phyloP scores from a whole-genome alignment of 305 asterid genomes.

The Nicotiana rustica region DNA sequence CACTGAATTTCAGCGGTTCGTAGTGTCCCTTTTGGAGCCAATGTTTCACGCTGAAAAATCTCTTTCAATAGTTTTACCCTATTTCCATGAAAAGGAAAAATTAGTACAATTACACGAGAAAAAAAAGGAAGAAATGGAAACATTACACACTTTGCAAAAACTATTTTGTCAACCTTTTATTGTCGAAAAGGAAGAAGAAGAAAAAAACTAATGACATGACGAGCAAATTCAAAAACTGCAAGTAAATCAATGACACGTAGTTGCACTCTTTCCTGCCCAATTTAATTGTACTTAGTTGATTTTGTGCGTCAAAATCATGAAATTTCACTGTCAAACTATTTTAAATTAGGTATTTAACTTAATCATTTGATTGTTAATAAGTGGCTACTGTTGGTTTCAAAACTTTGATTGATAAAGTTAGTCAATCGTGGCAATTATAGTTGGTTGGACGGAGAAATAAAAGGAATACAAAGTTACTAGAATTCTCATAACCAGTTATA shows the following conservation, averaged over 20 bases:
- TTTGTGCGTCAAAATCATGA: conserved; percentile 21
- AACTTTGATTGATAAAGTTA: neutral
- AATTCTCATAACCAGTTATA: neutral
- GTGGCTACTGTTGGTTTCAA: neutral
- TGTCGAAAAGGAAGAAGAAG: neutral
- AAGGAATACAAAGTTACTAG: neutral
- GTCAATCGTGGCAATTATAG: neutral
- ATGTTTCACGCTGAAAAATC: neutral
- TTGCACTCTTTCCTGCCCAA: neutral
- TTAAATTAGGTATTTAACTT: neutral
- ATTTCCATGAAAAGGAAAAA: neutral
- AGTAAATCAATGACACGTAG: neutral
- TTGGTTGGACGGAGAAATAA: neutral
- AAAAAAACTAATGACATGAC: neutral
- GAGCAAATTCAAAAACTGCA: neutral
- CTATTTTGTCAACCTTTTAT: neutral
- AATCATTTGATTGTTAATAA: neutral
- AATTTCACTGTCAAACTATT: neutral
- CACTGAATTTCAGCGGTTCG: neutral
- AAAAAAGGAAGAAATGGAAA: neutral
- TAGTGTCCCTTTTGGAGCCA: neutral
- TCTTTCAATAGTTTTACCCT: neutral
- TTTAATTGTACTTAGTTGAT: neutral
- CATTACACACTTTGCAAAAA: neutral
- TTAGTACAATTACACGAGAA: neutral